Base-by-base conservation (phyloP, 2,329 filamentous ascomycete species). In the Paecilomyces formosus region DNA sequence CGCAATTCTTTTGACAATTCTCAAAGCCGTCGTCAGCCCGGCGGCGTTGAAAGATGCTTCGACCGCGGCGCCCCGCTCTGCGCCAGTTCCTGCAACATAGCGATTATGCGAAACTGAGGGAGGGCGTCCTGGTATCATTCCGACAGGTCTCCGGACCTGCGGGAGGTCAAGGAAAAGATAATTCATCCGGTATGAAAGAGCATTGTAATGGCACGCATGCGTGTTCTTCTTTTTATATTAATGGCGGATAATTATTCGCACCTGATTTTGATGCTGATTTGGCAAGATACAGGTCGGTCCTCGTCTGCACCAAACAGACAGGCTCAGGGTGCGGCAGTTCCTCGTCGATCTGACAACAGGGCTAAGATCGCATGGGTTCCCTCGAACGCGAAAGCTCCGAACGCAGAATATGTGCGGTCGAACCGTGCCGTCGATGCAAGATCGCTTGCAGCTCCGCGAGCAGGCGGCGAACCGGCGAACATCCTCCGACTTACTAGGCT, bases 371-470 rank as follows among this genome's bases (percentile, higher is more conserved):
- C 56, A n/a, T 33, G n/a, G 18, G 50, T 49, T 18, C 64, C 58
- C 54, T 60, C 66, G 54, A 65, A 61, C 55, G 54, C 59, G 56
- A 58, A 63, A 55, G 58, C 62, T 15, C 35, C 61, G 26, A 58
- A 62, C 30, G 61, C 62, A 45, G 61, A 61, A 53, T 62, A 61
- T 50, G 54, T 60, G 50, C 66, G 64, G 45, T 65, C 69, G 39
- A 67, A 66, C 50, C 66, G 70, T 28, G 64, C 66, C 21, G 56
- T 76, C 56, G 74, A 76, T 62, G 73, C 73, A 13, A 66, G 74
- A 54, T 70, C 72, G 7, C 66, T 76, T 28, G 72, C 66, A 5
- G 71, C 71, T 8, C 61, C 68, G n/a, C 64, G 63, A 54, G 57
- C 64, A 28, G 65, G 65, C 57, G 65, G 62, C 35, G 62, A 67